A percentile compares a stretch with the other conserved stretches of the same genome.
phyloP scores from a whole-genome alignment of 2,329 filamentous ascomycete genomes.

The Thelonectria rubi region DNA sequence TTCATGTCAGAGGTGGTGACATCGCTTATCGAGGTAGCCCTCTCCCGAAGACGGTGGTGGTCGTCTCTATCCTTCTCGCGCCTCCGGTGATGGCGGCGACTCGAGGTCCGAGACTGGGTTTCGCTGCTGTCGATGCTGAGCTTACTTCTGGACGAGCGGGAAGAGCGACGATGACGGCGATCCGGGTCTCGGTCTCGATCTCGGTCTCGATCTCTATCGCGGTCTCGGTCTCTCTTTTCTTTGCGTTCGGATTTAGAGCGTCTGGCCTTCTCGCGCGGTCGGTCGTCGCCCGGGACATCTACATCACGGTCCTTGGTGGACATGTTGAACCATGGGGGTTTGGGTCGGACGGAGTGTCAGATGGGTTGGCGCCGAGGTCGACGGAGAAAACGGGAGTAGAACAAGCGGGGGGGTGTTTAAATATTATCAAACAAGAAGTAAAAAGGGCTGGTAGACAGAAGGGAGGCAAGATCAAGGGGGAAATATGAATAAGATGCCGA shows the following conservation, averaged over 20 bases:
- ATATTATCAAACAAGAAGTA: conserved; percentile 6
- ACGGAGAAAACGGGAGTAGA: conserved; percentile 19
- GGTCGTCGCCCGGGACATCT: conserved; percentile 49
- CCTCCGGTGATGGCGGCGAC: conserved; percentile 45
- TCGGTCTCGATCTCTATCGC: conserved; percentile 45
- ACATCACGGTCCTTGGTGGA: conserved; percentile 54
- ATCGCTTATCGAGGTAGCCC: conserved; percentile 55
- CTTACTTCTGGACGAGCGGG: conserved; percentile 54
- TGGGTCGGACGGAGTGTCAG: not conserved
- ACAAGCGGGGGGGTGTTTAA: conserved; percentile 10
- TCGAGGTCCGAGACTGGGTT: conserved; percentile 50
- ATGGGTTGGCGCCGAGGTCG: conserved; percentile 17
- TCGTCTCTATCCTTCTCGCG: conserved; percentile 48
- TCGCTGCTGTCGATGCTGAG: conserved; percentile 52
- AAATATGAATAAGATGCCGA: conserved; percentile 30
- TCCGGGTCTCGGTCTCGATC: conserved; percentile 48
- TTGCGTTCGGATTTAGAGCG: conserved; percentile 53
- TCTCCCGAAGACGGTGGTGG: conserved; percentile 39
- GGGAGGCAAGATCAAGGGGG: not conserved
- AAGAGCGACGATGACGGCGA: conserved; percentile 51
- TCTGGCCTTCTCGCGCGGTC: conserved; percentile 51
- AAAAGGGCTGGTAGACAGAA: not conserved
- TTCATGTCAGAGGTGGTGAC: conserved; percentile 57
- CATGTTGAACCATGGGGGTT: conserved; percentile 48
- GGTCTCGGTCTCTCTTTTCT: conserved; percentile 46